Evolutionary conservation across 1,139 yeast species (phyloP), one percentile per base, ranked within the genome.

Genomic region (Pichia sorboxylosa): DNA sequence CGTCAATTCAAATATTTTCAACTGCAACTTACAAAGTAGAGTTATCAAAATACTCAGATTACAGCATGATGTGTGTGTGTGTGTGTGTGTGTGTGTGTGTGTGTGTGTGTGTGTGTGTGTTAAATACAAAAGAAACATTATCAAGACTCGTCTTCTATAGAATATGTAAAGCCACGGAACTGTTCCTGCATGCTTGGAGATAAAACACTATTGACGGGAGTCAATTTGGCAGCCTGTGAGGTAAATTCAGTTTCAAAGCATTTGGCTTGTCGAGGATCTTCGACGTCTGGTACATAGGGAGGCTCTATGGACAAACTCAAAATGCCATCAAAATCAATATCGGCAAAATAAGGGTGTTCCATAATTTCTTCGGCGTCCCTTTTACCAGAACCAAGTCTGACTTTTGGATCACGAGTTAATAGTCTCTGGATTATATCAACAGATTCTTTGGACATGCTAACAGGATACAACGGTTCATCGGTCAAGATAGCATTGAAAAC

Each of bases 391-490:
- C 98, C 98, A 28, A 90, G 63, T 52, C 99, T 79, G 44, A 66
- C 63, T 18, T 59, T 59, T 10, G 97, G 95, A 51, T 90, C 96
- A 51, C 93, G 80, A 2, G 94, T 83, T 44, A 90, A 64, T 44
- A 90, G 66, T 29, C 90, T 87, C 57, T 87, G 97, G 55, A 90
- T 68, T 29, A 90, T 80, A 44, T 92, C 84, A 17, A 92, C 98
- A 2, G 96, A 85, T 55, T 85, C 96, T 40, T 94, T 78, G 1
- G 96, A 93, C 96, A 90, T 90, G 54, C 87, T 92, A 42, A 90
- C 84, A 22, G 98, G 98, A 57, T 87, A 90, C 47, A 85, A 65
- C n/a, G 95, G 97, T 57, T 90, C 98, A 61, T 90, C 98, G 28
- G 90, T 81, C 43, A 87, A 73, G 49, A 90, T 90, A n/a, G 98